Base-by-base conservation (phyloP, 495 filamentous ascomycete species). In the Chaetomidium leptoderma region DNA sequence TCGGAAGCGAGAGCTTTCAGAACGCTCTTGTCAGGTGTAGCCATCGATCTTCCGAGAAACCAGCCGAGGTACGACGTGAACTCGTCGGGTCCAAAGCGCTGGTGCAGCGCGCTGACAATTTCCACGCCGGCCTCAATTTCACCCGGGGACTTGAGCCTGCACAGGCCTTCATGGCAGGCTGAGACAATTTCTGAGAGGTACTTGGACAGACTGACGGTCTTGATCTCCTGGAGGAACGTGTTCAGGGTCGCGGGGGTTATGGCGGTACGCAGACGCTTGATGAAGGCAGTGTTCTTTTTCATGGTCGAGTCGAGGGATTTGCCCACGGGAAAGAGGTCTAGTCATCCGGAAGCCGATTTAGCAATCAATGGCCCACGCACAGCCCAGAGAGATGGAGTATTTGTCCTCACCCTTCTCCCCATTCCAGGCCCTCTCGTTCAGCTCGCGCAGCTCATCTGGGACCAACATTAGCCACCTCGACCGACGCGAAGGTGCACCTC, bases 231-330 rank as follows among this genome's bases (percentile, higher is more conserved):
- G 39, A 97, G 72, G 72, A 97, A 95, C 55, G 90, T 91, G 52
- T 82, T 77, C 39, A 89, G 80, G 43, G 87, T 86, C 48, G 89
- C 80, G 47, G 88, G 76, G 56, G 83, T 91, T 59, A 97, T 86
- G 39, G 91, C 89, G 27, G 93, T 96, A 35, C 93, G 89, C 33
- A 97, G 79, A 52, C 95, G 88, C 72, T 96, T 97, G 70, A 99
- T 99, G 72, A 97, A 97, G 57, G 92, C 92, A 13, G 93, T 99
- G 66, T 99, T 99, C 74, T 97, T 99, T 78, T 96, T 97, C 64
- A 99, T 80, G 30, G 92, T 92, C 17, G 95, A 96, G 71, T 99
- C 95, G 60, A 99, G 86, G 26, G 90, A 89, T 55, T 82, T 79
- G 70, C 79, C 82, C 58, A 92, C 84, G 33, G 84, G 79, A 69